Percentiles rank a stretch among this genome's conserved stretches.
phyloP scores from a whole-genome alignment of 1,284 basidiomycete species.

The Acaromyces ingoldii region DNA sequence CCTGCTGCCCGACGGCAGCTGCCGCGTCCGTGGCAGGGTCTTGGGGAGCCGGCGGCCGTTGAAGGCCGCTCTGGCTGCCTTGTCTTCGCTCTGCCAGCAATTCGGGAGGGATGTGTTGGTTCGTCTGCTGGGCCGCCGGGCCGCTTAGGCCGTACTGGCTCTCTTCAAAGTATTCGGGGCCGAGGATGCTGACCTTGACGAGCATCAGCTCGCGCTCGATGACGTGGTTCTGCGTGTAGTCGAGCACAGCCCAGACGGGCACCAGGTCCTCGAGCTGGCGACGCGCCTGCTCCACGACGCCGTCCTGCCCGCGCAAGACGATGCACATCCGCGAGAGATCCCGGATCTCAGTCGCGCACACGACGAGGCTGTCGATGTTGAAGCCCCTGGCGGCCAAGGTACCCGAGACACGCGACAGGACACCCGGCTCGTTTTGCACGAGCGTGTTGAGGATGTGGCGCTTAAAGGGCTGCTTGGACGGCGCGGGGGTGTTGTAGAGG shows the following conservation, averaged over 20 bases:
- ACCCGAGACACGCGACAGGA: slow-evolving; percentile 93
- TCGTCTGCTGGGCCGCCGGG: not conserved
- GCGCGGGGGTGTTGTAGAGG: slow-evolving; percentile 76
- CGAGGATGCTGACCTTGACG: slow-evolving; percentile 89
- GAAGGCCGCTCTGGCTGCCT: not conserved
- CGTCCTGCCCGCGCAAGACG: slow-evolving; percentile 91
- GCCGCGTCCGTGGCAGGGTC: slow-evolving; percentile 13
- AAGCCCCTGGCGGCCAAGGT: slow-evolving; percentile 95
- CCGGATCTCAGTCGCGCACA: slow-evolving; percentile 94
- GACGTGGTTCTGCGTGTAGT: slow-evolving; percentile 55
- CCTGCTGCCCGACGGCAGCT: slow-evolving; percentile 2
- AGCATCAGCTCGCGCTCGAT: slow-evolving; percentile 83
- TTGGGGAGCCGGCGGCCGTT: slow-evolving; percentile 1
- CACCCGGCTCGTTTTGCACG: slow-evolving; percentile 98
- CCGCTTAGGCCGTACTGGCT: slow-evolving; percentile 20
- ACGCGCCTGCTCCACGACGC: slow-evolving; percentile 84
- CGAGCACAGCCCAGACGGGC: slow-evolving; percentile 50
- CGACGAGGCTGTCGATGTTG: slow-evolving; percentile 97
- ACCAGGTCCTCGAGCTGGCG: slow-evolving; percentile 49
- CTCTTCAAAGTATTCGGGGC: slow-evolving; percentile 86
- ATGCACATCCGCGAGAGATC: slow-evolving; percentile 98
- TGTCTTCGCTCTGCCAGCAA: slow-evolving; percentile 27
- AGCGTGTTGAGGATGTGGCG: slow-evolving; percentile 96
- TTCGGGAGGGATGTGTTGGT: slow-evolving; percentile 25
- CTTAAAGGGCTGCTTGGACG: slow-evolving; percentile 87